phyloP scores from a whole-genome alignment of 306 rosid species.

The Medicago lupulina region DNA sequence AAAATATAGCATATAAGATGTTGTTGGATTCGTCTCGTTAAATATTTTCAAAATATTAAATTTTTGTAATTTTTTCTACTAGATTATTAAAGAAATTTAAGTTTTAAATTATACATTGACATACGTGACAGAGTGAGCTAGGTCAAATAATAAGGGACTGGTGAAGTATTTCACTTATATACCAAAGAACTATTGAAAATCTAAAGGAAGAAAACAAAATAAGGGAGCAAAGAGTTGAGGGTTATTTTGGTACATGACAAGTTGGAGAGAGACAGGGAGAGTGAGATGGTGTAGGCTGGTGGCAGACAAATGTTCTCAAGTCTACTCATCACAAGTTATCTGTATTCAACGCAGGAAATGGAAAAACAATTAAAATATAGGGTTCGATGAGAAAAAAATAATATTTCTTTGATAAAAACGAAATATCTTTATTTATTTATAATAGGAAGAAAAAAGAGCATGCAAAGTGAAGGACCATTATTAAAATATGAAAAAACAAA shows the following conservation, averaged over 20 bases:
- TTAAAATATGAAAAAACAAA: conserved; percentile 9
- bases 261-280: conserved; percentile 10
- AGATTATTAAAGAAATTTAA: too few relatives aligned
- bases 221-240: background rate
- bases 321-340: conserved; percentile 44
- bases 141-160: too few relatives aligned
- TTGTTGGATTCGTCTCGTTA: too few relatives aligned
- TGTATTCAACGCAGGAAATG: conserved; percentile 39
- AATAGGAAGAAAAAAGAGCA: background rate
- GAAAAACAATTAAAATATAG: conserved; percentile 18
- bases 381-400: background rate
- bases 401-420: background rate
- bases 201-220: background rate
- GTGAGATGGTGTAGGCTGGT: conserved; percentile 35
- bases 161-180: too few relatives aligned
- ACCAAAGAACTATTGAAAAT: too few relatives aligned
- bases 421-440: background rate
- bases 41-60: too few relatives aligned
- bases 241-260: conserved; percentile 40
- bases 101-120: too few relatives aligned
- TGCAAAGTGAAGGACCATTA: conserved; percentile 37
- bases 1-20: too few relatives aligned
- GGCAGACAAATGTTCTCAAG: conserved; percentile 51
- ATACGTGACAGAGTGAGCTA: too few relatives aligned
- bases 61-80: too few relatives aligned